Base-by-base conservation (phyloP, 148 eudicot genomes). In the Rhododendron henanense region DNA sequence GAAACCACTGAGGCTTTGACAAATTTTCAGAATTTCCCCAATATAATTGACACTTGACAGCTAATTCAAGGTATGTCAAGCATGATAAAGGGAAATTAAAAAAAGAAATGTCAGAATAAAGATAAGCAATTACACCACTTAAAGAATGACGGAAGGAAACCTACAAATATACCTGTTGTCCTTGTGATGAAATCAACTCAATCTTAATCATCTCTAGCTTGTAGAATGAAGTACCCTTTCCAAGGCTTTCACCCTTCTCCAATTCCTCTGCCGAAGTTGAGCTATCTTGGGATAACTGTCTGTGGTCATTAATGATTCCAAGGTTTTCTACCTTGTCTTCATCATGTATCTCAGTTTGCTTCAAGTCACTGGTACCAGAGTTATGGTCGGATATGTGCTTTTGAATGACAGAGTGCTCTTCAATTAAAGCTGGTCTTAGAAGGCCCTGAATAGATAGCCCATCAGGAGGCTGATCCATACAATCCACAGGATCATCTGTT, bases 381-480 rank as follows among this genome's bases (percentile, higher is more conserved):
- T 85, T 86, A 50, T 84, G 86, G 59, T 78, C 45, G 57, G 90
- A 82, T 87, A 89, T 85, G 44, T 89, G 92, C 87, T 91, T 97
- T 87, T 92, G 90, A 55, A 95, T 94, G 81, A 91, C 92, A 35
- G 96, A 88, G 41, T 91, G 92, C 84, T 97, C 99, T 91, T 97
- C 99, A 69, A 93, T 89, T 74, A 94, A 92, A 21, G 96, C 93
- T 87, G 99, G 96, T 87, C 98, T 93, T 87, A 97, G 86, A 83
- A 93, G 88, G 84, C 99, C 99, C 87, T 95, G 98, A 81, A 97
- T 87, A 83, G 93, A 95, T 85, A 97, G 91, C 80, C 99, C 99
- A 89, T 91, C 96, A 51, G 95, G 92, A 86, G 95, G 96, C 87
- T 93, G 96, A 79, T 93, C 92, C 99, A 97, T 97, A 88, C 87